Base-by-base conservation (phyloP, 306 rosid genomes). In the Pterocarpus macrocarpus region DNA sequence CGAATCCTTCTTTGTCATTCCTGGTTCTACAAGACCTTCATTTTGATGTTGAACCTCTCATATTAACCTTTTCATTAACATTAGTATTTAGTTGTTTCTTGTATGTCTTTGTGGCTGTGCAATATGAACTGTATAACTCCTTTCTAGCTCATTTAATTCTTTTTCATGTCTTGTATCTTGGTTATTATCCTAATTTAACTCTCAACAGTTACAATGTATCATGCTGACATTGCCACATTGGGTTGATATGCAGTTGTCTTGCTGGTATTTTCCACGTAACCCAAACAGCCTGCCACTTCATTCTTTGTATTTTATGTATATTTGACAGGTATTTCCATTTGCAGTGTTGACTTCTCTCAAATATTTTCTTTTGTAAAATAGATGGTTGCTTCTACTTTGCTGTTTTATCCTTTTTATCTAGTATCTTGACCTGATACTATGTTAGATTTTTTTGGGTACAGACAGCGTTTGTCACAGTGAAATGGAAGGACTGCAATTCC, bases 391-490 rank as follows among this genome's bases (percentile, higher is more conserved):
- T 81, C 76, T 30, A 39, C 32, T 10, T 47, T 61, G n/a, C 41
- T 50, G 17, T 64, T 10, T 22, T 72, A 73, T 28, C 70, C 70
- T 58, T 57, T 65, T 76, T 63, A 59, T 64, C 47, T 45, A 22
- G 28, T 22, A 22, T 22, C 28, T 22, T 22, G 28, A 22, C 28
- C 28, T 22, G 28, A 22, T 22, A 22, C 28, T 22, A 22, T 22
- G 28, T 22, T 22, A 22, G 28, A 22, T 22, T 22, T 68, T 39
- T 63, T 36, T 39, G 56, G 70, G 33, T 50, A 5, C 55, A 9
- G 69, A 47, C 75, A 80, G 78, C 64, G 61, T 80, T 74, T 65
- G 82, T 50, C 56, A 11, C 78, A 34, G 38, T 68, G 76, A 47
- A 53, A 63, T 64, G 43, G 68, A 75, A 61, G 36, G 62, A 64